Evolutionary conservation across 2,329 filamentous ascomycete species (phyloP), one percentile per base, ranked within the genome.

Genomic region (Claviceps purpurea): DNA sequence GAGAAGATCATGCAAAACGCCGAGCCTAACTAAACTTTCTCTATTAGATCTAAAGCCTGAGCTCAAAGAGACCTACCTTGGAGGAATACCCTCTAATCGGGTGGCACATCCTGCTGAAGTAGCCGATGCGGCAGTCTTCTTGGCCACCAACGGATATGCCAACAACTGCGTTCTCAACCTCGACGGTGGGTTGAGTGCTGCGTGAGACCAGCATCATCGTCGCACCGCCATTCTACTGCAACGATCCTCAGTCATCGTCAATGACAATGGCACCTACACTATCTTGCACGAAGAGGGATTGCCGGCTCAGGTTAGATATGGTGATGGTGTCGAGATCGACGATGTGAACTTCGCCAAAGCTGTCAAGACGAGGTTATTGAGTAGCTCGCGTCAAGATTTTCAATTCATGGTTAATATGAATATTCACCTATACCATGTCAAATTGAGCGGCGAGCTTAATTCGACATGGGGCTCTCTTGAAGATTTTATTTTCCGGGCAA

Each of bases 311-410:
- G 65, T 98, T 98, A 71, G 89, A 95, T 22, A 98, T 77, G 65
- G 98, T 93, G 70, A 98, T 97, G 1, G 93, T 98, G 68, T 98
- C 93, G 55, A 98, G 85, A 68, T 98, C 93, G 59, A 98, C 89
- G 46, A 97, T 84, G 68, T 95, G 87, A 49, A 97, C 83, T 70
- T 95, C 87, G 58, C 89, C 89, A 61, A 95, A 98, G 59, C 91
- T 44, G 84, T 86, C 47, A 95, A 82, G 45, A 91, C 89, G 53
- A 98, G 82, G 68, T 97, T 95, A 75, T 98, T 98, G 57, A 98
- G 81, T 7, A 98, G 78, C 71, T 98, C 93, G 71, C 93, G 98
- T 60, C 93, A 26, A 26, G 5, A 7, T 26, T 26, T 6, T 26
- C 24, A 26, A 26, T 26, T 6, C 24, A 26, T 26, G 24, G 5